Evolutionary conservation across 371 early-diverging fungal species (phyloP), one percentile per base, ranked within the genome.

Genomic region (Mortierella sp.): DNA sequence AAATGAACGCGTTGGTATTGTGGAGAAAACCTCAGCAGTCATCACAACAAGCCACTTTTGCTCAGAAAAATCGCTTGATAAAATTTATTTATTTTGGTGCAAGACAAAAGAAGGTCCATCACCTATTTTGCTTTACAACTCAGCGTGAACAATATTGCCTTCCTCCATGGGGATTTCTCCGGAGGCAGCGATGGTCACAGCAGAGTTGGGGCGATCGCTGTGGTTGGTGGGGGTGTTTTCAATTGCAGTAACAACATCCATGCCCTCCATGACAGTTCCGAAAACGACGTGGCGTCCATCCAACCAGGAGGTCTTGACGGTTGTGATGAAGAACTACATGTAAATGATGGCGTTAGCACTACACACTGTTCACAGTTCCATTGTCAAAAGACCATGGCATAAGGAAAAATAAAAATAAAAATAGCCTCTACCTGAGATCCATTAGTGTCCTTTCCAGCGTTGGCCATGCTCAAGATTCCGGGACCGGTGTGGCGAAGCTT

Each of bases 401-500:
- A 54, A 54, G 2, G 54, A 26, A 18, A n/a, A 39, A 35, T 61
- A 20, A 54, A n/a, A 54, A 18, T 9, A 35, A 35, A 6, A 35
- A 35, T 8, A 35, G 6, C 6, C 35, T 35, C 35, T 74, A 75
- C 75, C 75, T 99, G 99, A 67, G 97, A 96, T 16, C 99, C 99
- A 85, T 99, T 99, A 62, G 99, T 97, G 84, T 98, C 87, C 75
- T 88, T 87, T 69, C 98, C 99, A 68, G 95, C 86, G 83, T 98
- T 98, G 66, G 99, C 99, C 99, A 98, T 98, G 40, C 94, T 93
- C 60, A 98, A 86, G 37, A 95, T 87, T 60, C 97, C 97, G 26
- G 90, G 87, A 14, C 90, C 94, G 77, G 90, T 90, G 85, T 98
- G 99, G 40, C 87, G 88, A 64, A 94, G 86, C 89, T 94, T 94